Evolutionary conservation across 768 basidiomycete genomes (phyloP).

Genomic region (Pisolithus orientalis): DNA sequence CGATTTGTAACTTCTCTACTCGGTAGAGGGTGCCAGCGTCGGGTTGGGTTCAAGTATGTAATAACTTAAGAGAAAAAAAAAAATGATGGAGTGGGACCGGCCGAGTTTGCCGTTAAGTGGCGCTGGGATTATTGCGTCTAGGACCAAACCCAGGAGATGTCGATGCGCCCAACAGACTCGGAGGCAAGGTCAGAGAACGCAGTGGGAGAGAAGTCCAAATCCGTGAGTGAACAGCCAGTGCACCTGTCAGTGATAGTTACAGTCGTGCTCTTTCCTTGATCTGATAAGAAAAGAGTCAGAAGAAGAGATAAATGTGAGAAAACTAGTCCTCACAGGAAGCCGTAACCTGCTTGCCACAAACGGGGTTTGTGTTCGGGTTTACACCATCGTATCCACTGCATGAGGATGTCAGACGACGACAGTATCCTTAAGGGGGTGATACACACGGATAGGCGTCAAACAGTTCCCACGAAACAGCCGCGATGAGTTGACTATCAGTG

Average conservation of each 20-base stretch:
- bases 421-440: neutral
- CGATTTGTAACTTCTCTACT: slow-evolving; percentile 17
- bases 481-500: slow-evolving; percentile 23
- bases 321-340: slow-evolving; percentile 38
- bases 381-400: slow-evolving; percentile 46
- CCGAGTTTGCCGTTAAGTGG: neutral
- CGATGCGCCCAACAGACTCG: slow-evolving; percentile 44
- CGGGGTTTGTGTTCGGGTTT: slow-evolving; percentile 72
- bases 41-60: neutral
- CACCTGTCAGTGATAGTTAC: slow-evolving; percentile 62
- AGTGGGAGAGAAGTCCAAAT: slow-evolving; percentile 58
- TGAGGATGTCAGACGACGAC: slow-evolving; percentile 1
- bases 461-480: slow-evolving; percentile 28
- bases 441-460: slow-evolving; percentile 33
- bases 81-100: neutral
- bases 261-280: slow-evolving; percentile 41
- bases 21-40: slow-evolving; percentile 18
- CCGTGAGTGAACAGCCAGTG: slow-evolving; percentile 39
- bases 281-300: slow-evolving; percentile 28
- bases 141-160: slow-evolving; percentile 46
- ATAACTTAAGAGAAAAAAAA: neutral
- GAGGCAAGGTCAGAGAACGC: slow-evolving; percentile 49
- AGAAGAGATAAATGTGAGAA: neutral
- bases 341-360: slow-evolving; percentile 49
- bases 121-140: slow-evolving; percentile 6